A percentile compares a stretch with the other conserved stretches of the same genome.
These are phyloP conservation scores for Hanseniaspora valbyensis DNA, from an alignment of 805 yeast genomes.

Conservation along the genomic window DNA sequence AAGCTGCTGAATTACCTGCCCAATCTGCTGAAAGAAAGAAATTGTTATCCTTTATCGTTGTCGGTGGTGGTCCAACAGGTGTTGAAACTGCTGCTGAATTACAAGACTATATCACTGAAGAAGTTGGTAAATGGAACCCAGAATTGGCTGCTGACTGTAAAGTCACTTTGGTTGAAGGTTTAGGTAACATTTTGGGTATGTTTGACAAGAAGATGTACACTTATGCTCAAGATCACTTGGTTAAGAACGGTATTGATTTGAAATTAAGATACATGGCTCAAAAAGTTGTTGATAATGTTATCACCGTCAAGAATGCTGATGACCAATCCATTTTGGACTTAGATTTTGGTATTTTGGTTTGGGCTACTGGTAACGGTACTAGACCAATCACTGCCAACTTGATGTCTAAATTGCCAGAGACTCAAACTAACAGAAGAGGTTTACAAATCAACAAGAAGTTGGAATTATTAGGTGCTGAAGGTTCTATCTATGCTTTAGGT, in stretches of 20 bases:
- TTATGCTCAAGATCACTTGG: constrained; percentile 71
- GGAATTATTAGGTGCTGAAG: constrained; percentile 70
- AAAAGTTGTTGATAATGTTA: constrained; percentile 60
- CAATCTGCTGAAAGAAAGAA: constrained; percentile 69
- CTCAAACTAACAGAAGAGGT: constrained; percentile 82
- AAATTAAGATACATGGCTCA: constrained; percentile 80
- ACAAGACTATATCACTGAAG: constrained; percentile 89
- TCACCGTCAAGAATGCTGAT: constrained; percentile 57
- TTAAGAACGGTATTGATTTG: constrained; percentile 56
- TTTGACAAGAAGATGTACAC: constrained; percentile 58
- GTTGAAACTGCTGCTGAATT: constrained; percentile 95
- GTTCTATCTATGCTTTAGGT: constrained; percentile 74
- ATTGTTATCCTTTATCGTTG: constrained; percentile 77
- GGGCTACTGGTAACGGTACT: constrained; percentile 97
- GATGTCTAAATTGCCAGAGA: constrained; percentile 58
- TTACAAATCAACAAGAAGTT: constrained; percentile 72
- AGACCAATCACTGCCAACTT: constrained; percentile 62
- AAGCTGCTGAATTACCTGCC: constrained; percentile 69
- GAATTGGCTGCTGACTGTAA: constrained; percentile 68
- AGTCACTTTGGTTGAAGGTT: constrained; percentile 79
- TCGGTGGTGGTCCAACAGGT: constrained; percentile 99
- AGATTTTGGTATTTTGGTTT: constrained; percentile 86
- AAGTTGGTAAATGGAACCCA: constrained; percentile 80
- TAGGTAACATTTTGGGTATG: constrained; percentile 75
- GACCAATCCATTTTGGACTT: constrained; percentile 58